Percentiles rank a stretch among this genome's conserved stretches.
Evolutionary conservation across 257 asterid genomes (phyloP).

Genomic region (Eucommia ulmoides): DNA sequence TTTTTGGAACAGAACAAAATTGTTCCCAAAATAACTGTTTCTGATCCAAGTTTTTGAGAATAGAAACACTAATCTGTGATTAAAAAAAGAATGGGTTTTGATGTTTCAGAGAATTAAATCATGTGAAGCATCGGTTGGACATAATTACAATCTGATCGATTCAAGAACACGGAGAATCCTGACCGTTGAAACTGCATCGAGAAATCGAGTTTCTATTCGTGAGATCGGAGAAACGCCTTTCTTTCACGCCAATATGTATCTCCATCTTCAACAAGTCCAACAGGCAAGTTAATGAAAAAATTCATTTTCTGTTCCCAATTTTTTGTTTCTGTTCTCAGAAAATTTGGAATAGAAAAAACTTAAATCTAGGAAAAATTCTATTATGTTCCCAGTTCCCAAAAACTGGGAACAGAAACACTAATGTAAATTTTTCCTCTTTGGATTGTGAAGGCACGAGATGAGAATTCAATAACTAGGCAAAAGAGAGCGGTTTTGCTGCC

Average conservation of each 20-base stretch:
- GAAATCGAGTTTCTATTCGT: slow-evolving; percentile 42
- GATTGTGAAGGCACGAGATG: slow-evolving; percentile 47
- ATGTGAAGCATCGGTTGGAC: slow-evolving; percentile 64
- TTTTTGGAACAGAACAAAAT: too few species aligned
- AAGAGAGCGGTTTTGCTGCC: slow-evolving; percentile 53
- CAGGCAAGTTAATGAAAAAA: slow-evolving; percentile 40
- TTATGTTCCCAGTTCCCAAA: background rate
- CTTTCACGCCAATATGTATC: slow-evolving; percentile 84
- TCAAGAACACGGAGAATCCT: slow-evolving; percentile 45
- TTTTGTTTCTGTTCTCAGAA: too few species aligned
- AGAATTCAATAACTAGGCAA: slow-evolving; percentile 61
- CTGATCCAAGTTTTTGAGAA: too few species aligned
- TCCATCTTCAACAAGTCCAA: slow-evolving; percentile 61
- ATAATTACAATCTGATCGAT: slow-evolving; percentile 73
- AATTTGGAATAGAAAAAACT: background rate
- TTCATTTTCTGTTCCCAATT: too few species aligned
- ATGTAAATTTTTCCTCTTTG: slow-evolving; percentile 1
- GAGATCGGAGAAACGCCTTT: slow-evolving; percentile 61
- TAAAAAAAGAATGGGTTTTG: too few species aligned
- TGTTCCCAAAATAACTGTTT: too few species aligned
- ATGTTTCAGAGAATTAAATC: slow-evolving; percentile 51
- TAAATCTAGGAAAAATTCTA: too few species aligned
- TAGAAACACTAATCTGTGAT: too few species aligned
- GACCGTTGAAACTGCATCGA: slow-evolving; percentile 82
- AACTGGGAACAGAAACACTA: background rate